These are phyloP conservation scores for Aspergillus indologenus DNA, from an alignment of 495 filamentous ascomycete genomes.

Conservation along the genomic window DNA sequence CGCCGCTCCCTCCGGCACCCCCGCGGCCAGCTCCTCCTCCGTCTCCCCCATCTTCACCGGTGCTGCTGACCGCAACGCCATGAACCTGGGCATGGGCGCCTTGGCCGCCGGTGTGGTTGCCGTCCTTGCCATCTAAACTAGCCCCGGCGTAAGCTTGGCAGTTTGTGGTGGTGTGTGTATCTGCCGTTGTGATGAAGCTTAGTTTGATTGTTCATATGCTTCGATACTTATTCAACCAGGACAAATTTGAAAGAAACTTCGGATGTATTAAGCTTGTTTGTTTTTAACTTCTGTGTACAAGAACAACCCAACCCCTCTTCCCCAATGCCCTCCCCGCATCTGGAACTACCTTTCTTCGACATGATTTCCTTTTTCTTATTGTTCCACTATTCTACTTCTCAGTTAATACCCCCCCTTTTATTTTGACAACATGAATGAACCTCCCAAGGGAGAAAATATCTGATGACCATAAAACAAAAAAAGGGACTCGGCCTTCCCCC, in stretches of 20 bases:
- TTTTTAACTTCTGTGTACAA: slow-evolving; percentile 3
- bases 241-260: not conserved
- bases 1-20: slow-evolving; percentile 23
- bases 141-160: not conserved
- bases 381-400: not conserved
- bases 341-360: not conserved
- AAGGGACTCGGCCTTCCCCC: not conserved
- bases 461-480: not conserved
- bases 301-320: too few species aligned
- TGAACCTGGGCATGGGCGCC: slow-evolving; percentile 48
- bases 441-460: not conserved
- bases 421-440: not conserved
- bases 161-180: too few species aligned
- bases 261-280: slow-evolving; percentile 4
- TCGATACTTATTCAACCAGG: not conserved
- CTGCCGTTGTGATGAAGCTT: not conserved
- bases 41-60: slow-evolving; percentile 38
- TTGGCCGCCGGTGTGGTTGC: slow-evolving; percentile 43
- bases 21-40: slow-evolving; percentile 27
- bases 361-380: not conserved
- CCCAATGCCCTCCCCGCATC: not conserved
- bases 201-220: not conserved
- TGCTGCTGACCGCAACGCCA: slow-evolving; percentile 45
- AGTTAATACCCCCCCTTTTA: not conserved
- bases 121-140: slow-evolving; percentile 41